phyloP scores from a whole-genome alignment of 257 asterid genomes.

The Solanum gracilifrons region DNA sequence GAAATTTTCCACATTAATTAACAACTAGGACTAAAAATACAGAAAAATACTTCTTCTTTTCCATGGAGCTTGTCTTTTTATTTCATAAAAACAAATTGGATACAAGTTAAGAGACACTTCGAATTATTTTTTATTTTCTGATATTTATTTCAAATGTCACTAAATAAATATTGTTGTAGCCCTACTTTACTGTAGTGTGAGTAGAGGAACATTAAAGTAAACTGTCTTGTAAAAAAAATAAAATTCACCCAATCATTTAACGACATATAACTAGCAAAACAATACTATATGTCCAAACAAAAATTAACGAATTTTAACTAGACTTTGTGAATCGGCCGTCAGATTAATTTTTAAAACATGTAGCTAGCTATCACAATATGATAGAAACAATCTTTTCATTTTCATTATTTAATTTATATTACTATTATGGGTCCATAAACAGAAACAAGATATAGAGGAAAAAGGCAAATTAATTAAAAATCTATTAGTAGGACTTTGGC shows the following conservation, averaged over 20 bases:
- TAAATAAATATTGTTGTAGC: no score
- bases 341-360: not conserved
- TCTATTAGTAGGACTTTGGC: not conserved
- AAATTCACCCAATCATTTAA: not conserved
- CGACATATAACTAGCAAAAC: not conserved
- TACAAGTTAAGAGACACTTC: not conserved
- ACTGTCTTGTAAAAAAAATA: not conserved
- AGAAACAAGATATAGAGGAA: not conserved
- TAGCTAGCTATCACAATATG: not conserved
- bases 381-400: not conserved
- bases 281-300: not conserved
- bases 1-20: no score
- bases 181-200: not conserved
- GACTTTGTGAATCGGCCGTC: not conserved
- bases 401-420: not conserved
- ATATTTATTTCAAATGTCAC: not conserved
- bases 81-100: no score
- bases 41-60: no score
- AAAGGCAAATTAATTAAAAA: not conserved
- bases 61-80: not conserved
- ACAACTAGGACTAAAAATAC: no score
- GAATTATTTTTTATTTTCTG: no score
- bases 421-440: not conserved
- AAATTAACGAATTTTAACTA: not conserved
- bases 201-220: no score